Base-by-base conservation (phyloP, 2,329 filamentous ascomycete genomes). In the Aureobasidium sp. region DNA sequence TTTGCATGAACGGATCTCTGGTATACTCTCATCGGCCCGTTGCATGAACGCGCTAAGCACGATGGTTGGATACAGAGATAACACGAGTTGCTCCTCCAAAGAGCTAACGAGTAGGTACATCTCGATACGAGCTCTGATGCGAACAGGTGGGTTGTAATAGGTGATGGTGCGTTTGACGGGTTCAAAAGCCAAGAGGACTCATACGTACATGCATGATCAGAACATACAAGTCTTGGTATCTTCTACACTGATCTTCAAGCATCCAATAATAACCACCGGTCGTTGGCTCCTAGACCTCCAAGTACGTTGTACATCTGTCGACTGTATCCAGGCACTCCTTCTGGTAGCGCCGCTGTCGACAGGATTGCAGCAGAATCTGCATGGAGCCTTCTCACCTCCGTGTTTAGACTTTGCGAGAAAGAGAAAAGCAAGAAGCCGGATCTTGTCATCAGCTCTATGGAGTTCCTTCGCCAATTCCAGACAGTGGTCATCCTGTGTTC, bases 121-220 rank as follows among this genome's bases (percentile, higher is more conserved):
- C n/a, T 37, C 27, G 29, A 58, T 58, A 58, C 55, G 55, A 58
- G 55, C n/a, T 37, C 31, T 36, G 12, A 31, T 58, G 29, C 55
- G 29, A 58, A 36, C 29, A 47, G 55, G 41, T 58, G 55, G 55
- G 55, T 58, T 20, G 20, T 41, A 12, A 37, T 27, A 58, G n/a
- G 55, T 45, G 20, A n/a, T 14, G 11, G 29, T 37, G 27, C 4
- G 27, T 27, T 17, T 15, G n/a, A 15, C 31, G 17, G 15, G 5
- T 27, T 12, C 15, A 15, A 45, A 8, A 4, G 14, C 17, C n/a
- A 47, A 44, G 55, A 37, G 20, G 22, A 47, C 31, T 9, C n/a
- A 58, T 42, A 29, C 27, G 41, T 47, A 47, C 41, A 37, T 58
- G 52, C 52, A 56, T 56, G 17, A 17, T 17, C 15, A 58, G 29